Evolutionary conservation across 768 basidiomycete genomes (phyloP).

Genomic region (Tephrocybe sp.): DNA sequence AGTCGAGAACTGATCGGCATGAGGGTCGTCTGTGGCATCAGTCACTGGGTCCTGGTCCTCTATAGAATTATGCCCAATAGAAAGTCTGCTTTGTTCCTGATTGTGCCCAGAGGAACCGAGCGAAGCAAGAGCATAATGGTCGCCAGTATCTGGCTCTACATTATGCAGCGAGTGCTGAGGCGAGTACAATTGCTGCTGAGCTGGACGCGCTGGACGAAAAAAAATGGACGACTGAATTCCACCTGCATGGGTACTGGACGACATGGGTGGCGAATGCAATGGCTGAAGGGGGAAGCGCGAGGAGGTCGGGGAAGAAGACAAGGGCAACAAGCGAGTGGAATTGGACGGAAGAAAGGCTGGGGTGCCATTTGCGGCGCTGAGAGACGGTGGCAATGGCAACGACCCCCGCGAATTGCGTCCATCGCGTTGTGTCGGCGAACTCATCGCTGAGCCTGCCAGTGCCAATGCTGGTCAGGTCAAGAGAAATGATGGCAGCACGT

Average conservation of each 20-base stretch:
- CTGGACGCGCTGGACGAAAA: constrained; percentile 69
- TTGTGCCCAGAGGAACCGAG: constrained; percentile 2
- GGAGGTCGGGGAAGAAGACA: constrained; percentile 13
- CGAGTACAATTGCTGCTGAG: constrained; percentile 41
- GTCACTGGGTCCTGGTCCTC: constrained; percentile 12
- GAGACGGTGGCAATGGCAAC: constrained; percentile 13
- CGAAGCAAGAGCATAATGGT: constrained; percentile 15
- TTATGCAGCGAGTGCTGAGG: constrained; percentile 36
- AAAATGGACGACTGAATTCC: constrained; percentile 81
- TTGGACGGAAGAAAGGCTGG: neutral
- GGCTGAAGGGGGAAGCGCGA: constrained; percentile 9
- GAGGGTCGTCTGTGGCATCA: constrained; percentile 10
- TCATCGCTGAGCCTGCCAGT: constrained; percentile 7
- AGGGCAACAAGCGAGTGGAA: constrained; percentile 2
- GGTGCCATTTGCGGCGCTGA: constrained; percentile 6
- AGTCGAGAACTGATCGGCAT: constrained; percentile 27
- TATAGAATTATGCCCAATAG: constrained; percentile 9
- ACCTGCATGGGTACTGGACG: constrained; percentile 57
- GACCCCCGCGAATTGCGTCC: constrained; percentile 7
- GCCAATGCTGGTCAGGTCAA: neutral
- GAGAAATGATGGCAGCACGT: neutral
- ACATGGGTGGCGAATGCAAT: constrained; percentile 19
- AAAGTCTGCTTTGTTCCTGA: constrained; percentile 11
- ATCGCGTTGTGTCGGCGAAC: neutral
- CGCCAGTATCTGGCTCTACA: constrained; percentile 12